These are phyloP conservation scores for Achlya hypogyna DNA, from an alignment of 352 stramenopile species.

Conservation along the genomic window DNA sequence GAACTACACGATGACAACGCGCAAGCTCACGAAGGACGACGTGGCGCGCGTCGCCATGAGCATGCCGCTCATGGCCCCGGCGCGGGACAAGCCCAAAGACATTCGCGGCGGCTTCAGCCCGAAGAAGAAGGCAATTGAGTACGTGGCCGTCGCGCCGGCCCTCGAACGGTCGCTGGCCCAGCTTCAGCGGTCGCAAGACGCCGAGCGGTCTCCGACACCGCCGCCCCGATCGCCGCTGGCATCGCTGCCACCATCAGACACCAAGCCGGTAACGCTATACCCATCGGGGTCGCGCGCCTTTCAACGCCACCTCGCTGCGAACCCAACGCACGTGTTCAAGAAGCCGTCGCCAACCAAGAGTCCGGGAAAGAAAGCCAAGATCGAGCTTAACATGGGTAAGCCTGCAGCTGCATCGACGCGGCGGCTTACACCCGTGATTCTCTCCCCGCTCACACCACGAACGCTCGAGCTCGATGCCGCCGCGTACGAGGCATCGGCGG, in stretches of 20 bases:
- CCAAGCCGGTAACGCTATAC: background rate
- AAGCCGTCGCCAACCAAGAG: slow-evolving; percentile 5
- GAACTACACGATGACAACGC: slow-evolving; percentile 62
- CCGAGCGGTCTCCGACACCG: background rate
- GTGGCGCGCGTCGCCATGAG: slow-evolving; percentile 56
- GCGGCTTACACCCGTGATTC: slow-evolving; percentile 32
- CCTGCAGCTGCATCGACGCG: background rate
- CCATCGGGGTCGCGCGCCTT: slow-evolving; percentile 25
- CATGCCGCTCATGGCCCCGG: slow-evolving; percentile 23
- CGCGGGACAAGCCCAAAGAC: background rate
- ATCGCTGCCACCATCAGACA: background rate
- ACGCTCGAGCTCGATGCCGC: slow-evolving; percentile 76
- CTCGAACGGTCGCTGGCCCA: slow-evolving; percentile 30
- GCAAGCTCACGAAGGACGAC: slow-evolving; percentile 51
- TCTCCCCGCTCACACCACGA: slow-evolving; percentile 41
- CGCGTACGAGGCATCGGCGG: slow-evolving; percentile 65
- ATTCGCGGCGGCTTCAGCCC: background rate
- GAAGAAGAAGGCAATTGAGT: slow-evolving; percentile 23
- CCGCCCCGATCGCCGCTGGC: background rate
- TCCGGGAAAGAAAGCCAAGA: slow-evolving; percentile 28
- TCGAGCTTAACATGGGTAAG: slow-evolving; percentile 31
- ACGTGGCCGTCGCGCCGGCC: slow-evolving; percentile 41
- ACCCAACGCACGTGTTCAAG: slow-evolving; percentile 24
- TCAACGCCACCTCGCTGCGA: slow-evolving; percentile 41
- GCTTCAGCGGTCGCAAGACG: background rate